Base-by-base conservation (phyloP, 1,284 basidiomycete genomes). In the Ustilago shanxiensis region DNA sequence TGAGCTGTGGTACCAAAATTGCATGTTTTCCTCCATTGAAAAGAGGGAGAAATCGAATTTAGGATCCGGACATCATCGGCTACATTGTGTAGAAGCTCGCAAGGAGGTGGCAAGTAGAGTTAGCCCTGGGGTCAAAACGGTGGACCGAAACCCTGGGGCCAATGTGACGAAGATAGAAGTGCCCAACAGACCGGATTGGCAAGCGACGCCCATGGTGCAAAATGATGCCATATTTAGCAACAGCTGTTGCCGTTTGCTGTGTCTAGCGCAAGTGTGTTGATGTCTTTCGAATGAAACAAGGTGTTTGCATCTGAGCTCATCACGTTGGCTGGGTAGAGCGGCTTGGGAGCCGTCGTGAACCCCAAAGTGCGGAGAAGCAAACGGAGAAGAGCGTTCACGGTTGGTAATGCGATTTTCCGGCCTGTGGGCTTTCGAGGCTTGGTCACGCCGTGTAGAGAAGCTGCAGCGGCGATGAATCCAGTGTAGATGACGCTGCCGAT, bases 151-250 rank as follows among this genome's bases (percentile, higher is more conserved):
- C 39, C 39, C 39, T 41, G 39, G 39, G 39, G 39, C 39, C 16
- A 20, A 18, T 7, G 39, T 41, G 39, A 41, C n/a, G 18, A 41
- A 41, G 39, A 41, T 41, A 41, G 39, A 18, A 41, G n/a, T n/a
- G 31, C 31, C 31, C 31, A 33, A 33, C 6, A 45, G 44, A 45
- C 8, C 7, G 22, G 10, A 8, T 45, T 45, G n/a, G 44, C n/a
- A 45, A 8, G 3, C n/a, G n/a, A 6, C 3, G 28, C 6, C 31
- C 35, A 37, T 14, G 7, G 35, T 37, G 35, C 14, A 49, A 54
- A n/a, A n/a, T 35, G 35, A 24, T 55, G 53, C 53, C 35, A 55
- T 37, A 39, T 39, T 41, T 55, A 33, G 53, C 26, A 35, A 53
- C 51, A 37, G n/a, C n/a, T 53, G 18, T 28, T 33, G 29, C 29